A percentile compares a stretch with the other conserved stretches of the same genome.
These are phyloP conservation scores for Penicillium corylophilum DNA, from an alignment of 2,329 filamentous ascomycete genomes.

Conservation along the genomic window DNA sequence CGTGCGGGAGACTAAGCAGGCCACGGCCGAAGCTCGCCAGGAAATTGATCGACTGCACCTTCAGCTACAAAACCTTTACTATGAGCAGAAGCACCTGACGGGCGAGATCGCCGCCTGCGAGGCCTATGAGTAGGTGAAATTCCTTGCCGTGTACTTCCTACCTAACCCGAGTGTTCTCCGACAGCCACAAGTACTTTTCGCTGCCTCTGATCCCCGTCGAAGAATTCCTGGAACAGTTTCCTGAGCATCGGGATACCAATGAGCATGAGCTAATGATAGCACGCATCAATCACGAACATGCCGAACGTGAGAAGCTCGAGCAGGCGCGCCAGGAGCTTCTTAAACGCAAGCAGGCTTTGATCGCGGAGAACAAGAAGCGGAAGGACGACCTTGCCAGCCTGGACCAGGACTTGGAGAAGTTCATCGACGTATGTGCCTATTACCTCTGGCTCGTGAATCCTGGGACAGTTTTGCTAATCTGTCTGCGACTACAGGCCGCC, in stretches of 20 bases:
- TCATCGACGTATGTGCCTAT: constrained; percentile 70
- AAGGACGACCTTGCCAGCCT: constrained; percentile 90
- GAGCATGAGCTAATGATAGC: constrained; percentile 85
- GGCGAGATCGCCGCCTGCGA: constrained; percentile 90
- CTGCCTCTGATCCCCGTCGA: constrained; percentile 81
- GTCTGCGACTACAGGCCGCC: constrained; percentile 59
- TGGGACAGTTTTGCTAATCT: constrained; percentile 5
- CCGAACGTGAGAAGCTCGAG: constrained; percentile 80
- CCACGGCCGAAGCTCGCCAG: constrained; percentile 81
- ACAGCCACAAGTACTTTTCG: constrained; percentile 74
- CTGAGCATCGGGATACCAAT: constrained; percentile 69
- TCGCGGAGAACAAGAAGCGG: constrained; percentile 81
- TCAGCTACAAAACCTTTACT: constrained; percentile 92
- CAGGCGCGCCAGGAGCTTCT: constrained; percentile 75
- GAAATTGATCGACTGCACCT: constrained; percentile 91
- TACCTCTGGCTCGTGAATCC: neutral
- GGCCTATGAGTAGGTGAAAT: constrained; percentile 69
- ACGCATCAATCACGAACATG: constrained; percentile 85
- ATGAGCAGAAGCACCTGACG: constrained; percentile 87
- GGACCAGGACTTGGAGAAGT: constrained; percentile 89
- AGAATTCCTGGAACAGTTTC: constrained; percentile 74
- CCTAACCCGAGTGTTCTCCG: neutral
- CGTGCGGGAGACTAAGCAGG: constrained; percentile 79
- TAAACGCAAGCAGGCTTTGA: constrained; percentile 68
- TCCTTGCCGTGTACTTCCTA: constrained; percentile 2